Conservation (phyloP, 139 green algal species). For the Auxenochlorella protothecoides region DNA sequence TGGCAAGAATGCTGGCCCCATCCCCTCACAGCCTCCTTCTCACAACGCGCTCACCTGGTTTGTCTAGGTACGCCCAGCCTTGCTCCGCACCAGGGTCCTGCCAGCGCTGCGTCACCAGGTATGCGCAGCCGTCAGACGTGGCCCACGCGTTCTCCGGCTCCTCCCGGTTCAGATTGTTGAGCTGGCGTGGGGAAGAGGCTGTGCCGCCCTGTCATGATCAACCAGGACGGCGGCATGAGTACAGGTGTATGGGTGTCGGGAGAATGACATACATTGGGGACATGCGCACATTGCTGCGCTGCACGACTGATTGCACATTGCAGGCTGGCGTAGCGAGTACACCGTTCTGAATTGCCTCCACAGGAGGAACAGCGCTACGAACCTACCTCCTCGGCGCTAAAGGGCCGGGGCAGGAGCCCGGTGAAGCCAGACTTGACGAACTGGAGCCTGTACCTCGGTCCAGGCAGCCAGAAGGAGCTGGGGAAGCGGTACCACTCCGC, state of each 20-base stretch:
- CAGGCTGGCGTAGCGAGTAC: not conserved
- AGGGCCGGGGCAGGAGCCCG: constrained; percentile 38
- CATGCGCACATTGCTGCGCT: too few species aligned
- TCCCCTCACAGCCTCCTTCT: too few species aligned
- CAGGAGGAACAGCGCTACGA: not conserved
- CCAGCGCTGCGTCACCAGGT: constrained; percentile 20
- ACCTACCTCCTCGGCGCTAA: constrained; percentile 13
- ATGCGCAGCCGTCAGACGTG: constrained; percentile 16
- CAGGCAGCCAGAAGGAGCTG: constrained; percentile 70
- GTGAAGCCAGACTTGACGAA: constrained; percentile 65
- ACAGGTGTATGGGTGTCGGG: not conserved
- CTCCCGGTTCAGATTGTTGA: constrained; percentile 49
- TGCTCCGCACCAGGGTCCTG: not conserved
- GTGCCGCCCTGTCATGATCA: constrained; percentile 35
- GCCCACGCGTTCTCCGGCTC: constrained; percentile 32
- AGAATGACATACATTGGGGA: not conserved
- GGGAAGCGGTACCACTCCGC: constrained; percentile 77
- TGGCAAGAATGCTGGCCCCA: too few species aligned
- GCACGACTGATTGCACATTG: too few species aligned
- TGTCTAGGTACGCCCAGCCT: not conserved
- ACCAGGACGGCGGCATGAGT: not conserved
- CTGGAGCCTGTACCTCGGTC: constrained; percentile 35
- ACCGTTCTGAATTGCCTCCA: not conserved
- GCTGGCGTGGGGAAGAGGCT: constrained; percentile 26
- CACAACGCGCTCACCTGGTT: not conserved